phyloP scores from a whole-genome alignment of 805 yeast species.

The Starmerella floricola region DNA sequence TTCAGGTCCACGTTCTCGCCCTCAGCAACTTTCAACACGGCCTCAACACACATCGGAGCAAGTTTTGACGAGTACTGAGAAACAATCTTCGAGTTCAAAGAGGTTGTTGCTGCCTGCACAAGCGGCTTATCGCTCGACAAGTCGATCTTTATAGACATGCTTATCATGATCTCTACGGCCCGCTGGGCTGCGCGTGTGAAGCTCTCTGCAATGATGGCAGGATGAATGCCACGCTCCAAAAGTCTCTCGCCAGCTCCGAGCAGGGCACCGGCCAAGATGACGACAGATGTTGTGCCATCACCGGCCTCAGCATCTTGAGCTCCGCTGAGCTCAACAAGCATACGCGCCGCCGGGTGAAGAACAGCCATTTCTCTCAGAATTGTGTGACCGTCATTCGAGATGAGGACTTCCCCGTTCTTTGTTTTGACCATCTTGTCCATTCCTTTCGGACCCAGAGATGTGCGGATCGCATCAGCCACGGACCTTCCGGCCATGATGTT shows the following conservation, averaged over 20 bases:
- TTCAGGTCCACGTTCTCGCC: constrained; percentile 65
- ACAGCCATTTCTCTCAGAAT: constrained; percentile 96
- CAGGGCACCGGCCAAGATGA: constrained; percentile 85
- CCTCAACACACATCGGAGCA: constrained; percentile 90
- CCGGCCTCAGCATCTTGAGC: constrained; percentile 99
- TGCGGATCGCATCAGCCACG: constrained; percentile 88
- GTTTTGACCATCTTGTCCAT: constrained; percentile 98
- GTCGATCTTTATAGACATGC: constrained; percentile 74
- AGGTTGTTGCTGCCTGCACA: constrained; percentile 86
- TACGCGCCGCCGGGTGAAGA: constrained; percentile 95
- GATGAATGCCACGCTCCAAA: constrained; percentile 80
- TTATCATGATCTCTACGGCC: constrained; percentile 68
- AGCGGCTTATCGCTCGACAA: constrained; percentile 70
- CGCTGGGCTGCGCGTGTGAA: constrained; percentile 80
- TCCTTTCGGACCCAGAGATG: constrained; percentile 96
- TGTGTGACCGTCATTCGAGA: constrained; percentile 97
- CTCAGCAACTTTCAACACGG: constrained; percentile 68
- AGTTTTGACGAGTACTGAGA: constrained; percentile 77
- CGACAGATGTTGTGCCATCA: constrained; percentile 97
- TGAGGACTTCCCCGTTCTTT: constrained; percentile 78
- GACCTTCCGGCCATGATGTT: constrained; percentile 89
- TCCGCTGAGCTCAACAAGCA: constrained; percentile 93
- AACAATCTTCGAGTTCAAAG: constrained; percentile 87
- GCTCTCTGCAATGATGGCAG: constrained; percentile 85
- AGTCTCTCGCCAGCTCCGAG: constrained; percentile 90